Evolutionary conservation across 2,329 filamentous ascomycete genomes (phyloP).

Genomic region (Monilinia laxa): DNA sequence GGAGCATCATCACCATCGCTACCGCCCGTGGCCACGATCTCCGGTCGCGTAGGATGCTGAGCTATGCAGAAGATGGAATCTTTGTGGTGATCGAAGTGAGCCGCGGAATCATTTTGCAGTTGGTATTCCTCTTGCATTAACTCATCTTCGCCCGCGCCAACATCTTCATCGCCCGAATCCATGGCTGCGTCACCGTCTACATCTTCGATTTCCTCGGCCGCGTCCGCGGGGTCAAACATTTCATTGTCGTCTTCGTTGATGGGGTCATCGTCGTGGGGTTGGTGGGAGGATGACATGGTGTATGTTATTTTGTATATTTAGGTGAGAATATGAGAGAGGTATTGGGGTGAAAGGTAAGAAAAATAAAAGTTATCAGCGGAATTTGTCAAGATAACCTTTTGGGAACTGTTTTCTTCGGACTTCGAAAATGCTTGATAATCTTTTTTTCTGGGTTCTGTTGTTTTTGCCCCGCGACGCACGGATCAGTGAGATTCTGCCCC

Average conservation of each 20-base stretch:
- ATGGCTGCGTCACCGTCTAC: constrained; percentile 71
- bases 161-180: constrained; percentile 69
- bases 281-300: constrained; percentile 34
- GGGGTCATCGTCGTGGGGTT: constrained; percentile 30
- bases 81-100: constrained; percentile 86
- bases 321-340: not conserved
- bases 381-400: not conserved
- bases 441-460: constrained; percentile 16
- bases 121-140: constrained; percentile 68
- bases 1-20: constrained; percentile 58
- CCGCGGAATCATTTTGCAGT: constrained; percentile 87
- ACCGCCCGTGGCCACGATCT: constrained; percentile 84
- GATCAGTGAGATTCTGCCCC: constrained; percentile 3
- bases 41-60: constrained; percentile 77
- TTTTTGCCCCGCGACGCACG: constrained; percentile 22
- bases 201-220: constrained; percentile 68
- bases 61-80: constrained; percentile 95
- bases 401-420: constrained; percentile 3
- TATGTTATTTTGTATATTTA: not conserved
- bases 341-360: not conserved
- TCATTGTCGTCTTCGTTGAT: constrained; percentile 56
- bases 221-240: constrained; percentile 75
- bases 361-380: not conserved
- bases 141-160: constrained; percentile 55
- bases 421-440: constrained; percentile 27